phyloP scores from a whole-genome alignment of 2,329 filamentous ascomycete genomes.

The Grosmannia clavigera region DNA sequence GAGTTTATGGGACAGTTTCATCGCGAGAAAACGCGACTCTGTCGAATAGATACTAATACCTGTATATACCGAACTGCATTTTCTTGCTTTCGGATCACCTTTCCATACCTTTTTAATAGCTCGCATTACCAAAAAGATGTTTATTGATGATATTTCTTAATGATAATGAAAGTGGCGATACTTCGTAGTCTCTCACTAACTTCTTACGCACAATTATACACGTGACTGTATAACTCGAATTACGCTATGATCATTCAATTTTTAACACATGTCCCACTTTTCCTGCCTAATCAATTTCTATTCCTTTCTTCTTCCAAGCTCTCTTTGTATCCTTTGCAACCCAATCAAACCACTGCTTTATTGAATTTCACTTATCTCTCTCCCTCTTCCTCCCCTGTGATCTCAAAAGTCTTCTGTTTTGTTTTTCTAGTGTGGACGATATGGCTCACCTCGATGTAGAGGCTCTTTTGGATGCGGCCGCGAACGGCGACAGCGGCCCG shows the following conservation, averaged over 20 bases:
- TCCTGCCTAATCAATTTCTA: background rate
- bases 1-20: background rate
- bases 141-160: too few relatives aligned
- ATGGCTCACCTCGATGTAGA: constrained; percentile 74
- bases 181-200: too few relatives aligned
- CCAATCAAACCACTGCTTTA: background rate
- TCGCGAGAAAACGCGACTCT: background rate
- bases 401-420: background rate
- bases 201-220: background rate
- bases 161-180: too few relatives aligned
- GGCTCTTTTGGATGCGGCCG: constrained; percentile 77
- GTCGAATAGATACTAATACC: background rate
- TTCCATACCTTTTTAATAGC: background rate
- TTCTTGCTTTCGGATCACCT: background rate
- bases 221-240: background rate
- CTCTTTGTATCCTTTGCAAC: background rate
- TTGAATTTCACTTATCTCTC: background rate
- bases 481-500: constrained; percentile 36
- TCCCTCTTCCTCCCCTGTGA: background rate
- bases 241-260: background rate
- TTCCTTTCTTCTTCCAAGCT: background rate
- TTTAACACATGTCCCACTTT: background rate
- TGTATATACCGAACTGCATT: background rate
- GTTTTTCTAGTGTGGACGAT: background rate
- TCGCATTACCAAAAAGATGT: background rate